Evolutionary conservation across 2,329 filamentous ascomycete genomes (phyloP).

Genomic region (Colletotrichum shisoi): DNA sequence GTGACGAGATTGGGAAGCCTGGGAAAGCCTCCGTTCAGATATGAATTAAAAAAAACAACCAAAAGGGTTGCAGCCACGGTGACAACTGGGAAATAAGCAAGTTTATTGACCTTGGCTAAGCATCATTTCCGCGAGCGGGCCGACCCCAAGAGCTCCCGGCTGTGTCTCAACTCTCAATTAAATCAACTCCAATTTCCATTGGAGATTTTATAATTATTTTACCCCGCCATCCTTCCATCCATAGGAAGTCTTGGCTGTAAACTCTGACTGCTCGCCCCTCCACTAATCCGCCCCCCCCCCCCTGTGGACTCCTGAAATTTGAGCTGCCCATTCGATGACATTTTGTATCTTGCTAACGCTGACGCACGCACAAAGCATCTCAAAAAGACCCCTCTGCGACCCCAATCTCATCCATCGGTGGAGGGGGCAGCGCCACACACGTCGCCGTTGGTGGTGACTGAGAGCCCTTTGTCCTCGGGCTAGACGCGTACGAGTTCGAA

Average conservation of each 20-base stretch:
- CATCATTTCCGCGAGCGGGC: slow-evolving; percentile 34
- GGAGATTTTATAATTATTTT: slow-evolving; percentile 18
- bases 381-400: not conserved
- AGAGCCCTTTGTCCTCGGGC: slow-evolving; percentile 15
- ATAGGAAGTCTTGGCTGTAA: not conserved
- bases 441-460: slow-evolving; percentile 14
- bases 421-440: slow-evolving; percentile 11
- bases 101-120: slow-evolving; percentile 14
- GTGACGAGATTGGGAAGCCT: not conserved
- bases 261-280: no score
- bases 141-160: slow-evolving; percentile 23
- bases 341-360: slow-evolving; percentile 20
- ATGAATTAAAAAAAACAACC: not conserved
- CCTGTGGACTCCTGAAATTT: slow-evolving; percentile 28
- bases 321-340: slow-evolving; percentile 26
- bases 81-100: slow-evolving; percentile 14
- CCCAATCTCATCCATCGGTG: slow-evolving; percentile 16
- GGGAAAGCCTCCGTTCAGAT: slow-evolving; percentile 1
- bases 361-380: slow-evolving; percentile 17
- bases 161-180: slow-evolving; percentile 38
- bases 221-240: slow-evolving; percentile 32
- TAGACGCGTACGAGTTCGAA: slow-evolving; percentile 18
- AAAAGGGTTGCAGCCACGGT: not conserved
- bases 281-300: not conserved
- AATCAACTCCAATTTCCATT: slow-evolving; percentile 29